A percentile compares a stretch with the other conserved stretches of the same genome.
phyloP scores from a whole-genome alignment of 306 rosid species.

The Dryas alaskensis region DNA sequence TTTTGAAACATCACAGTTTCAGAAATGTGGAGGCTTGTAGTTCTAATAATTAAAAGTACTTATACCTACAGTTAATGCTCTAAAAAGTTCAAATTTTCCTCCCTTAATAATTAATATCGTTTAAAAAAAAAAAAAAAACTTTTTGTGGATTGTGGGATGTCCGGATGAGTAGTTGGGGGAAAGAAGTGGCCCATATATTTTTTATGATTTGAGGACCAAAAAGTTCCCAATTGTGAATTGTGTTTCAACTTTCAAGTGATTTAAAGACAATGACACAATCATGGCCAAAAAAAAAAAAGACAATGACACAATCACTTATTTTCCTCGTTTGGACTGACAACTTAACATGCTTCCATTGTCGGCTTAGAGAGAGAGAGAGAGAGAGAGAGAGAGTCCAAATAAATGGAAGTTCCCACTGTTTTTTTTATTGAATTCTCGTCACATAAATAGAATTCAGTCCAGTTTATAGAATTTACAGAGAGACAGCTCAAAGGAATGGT shows the following conservation, averaged over 20 bases:
- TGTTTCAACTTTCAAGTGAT: not conserved
- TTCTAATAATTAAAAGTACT: too few species aligned
- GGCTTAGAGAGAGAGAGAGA: not conserved
- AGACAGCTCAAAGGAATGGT: constrained; percentile 38
- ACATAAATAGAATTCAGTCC: constrained; percentile 40
- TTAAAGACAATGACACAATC: not conserved
- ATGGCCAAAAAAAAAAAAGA: not conserved
- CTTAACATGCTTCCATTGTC: constrained; percentile 31
- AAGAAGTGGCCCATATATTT: not conserved
- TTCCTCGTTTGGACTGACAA: constrained; percentile 7
- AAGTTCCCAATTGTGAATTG: not conserved
- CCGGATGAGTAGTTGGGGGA: not conserved
- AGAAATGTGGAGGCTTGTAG: too few species aligned
- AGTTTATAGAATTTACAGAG: constrained; percentile 34
- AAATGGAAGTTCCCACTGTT: constrained; percentile 11
- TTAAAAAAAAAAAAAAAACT: not conserved
- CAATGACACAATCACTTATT: constrained; percentile 11
- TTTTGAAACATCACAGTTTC: too few species aligned
- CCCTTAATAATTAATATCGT: too few species aligned
- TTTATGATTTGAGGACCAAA: not conserved
- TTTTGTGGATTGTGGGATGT: not conserved
- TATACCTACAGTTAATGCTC: too few species aligned
- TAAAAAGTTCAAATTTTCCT: too few species aligned
- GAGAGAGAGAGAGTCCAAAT: not conserved
- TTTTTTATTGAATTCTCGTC: constrained; percentile 48